Conservation (phyloP, 177 flowering plant genomes). For the Vitis hybrid region DNA sequence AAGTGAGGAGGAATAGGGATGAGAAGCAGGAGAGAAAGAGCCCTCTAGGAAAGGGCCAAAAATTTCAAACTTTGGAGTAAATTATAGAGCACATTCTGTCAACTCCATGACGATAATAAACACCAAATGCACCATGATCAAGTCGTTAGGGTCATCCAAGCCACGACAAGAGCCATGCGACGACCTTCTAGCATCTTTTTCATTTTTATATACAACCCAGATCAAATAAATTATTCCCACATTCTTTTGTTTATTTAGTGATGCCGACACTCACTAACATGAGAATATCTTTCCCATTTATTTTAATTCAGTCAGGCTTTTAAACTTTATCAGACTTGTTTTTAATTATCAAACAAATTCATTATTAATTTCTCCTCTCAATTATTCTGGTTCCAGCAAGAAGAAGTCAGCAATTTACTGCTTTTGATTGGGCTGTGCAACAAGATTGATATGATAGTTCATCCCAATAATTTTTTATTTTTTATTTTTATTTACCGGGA, state of each 20-base stretch:
- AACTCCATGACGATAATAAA: slow-evolving; percentile 26
- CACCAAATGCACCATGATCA: slow-evolving; percentile 30
- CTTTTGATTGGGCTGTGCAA: slow-evolving; percentile 4
- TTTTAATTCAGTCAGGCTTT: slow-evolving; percentile 1
- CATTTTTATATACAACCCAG: not conserved
- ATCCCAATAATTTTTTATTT: no score
- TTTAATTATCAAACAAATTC: not conserved
- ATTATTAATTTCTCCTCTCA: not conserved
- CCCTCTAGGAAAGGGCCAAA: slow-evolving; percentile 25
- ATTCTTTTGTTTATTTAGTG: slow-evolving; percentile 24
- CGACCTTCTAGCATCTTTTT: slow-evolving; percentile 22
- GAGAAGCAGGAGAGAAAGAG: slow-evolving; percentile 14
- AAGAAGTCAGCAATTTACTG: slow-evolving; percentile 6
- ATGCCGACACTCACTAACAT: slow-evolving; percentile 50
- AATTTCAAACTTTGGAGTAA: slow-evolving; percentile 5
- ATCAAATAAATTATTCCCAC: slow-evolving; percentile 1
- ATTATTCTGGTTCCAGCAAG: slow-evolving; percentile 18
- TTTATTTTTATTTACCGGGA: not conserved
- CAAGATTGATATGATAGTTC: slow-evolving; percentile 7
- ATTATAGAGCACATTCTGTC: slow-evolving; percentile 26
- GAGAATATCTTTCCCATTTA: slow-evolving; percentile 6
- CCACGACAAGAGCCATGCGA: slow-evolving; percentile 38
- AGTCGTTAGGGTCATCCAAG: slow-evolving; percentile 27
- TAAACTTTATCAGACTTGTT: slow-evolving; percentile 9
- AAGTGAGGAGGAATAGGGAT: slow-evolving; percentile 13